Evolutionary conservation across 768 basidiomycete species (phyloP).

Genomic region (Exsudoporus frostii): DNA sequence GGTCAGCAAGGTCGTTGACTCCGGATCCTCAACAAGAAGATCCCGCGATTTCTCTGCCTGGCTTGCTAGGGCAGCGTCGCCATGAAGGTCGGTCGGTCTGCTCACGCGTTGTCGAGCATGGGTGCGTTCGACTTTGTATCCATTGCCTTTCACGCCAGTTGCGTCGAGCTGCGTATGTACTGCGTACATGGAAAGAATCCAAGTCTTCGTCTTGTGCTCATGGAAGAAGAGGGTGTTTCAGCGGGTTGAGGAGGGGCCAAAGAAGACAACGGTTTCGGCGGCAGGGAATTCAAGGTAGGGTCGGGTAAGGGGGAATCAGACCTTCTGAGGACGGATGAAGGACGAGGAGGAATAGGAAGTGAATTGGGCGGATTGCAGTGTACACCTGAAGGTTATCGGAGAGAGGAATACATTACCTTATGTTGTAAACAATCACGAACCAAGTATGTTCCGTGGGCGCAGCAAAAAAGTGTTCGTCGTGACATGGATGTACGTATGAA

Average conservation of each 20-base stretch:
- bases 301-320: conserved; percentile 27
- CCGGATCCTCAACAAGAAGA: conserved; percentile 73
- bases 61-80: conserved; percentile 53
- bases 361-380: conserved; percentile 13
- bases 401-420: conserved; percentile 26
- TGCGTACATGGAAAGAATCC: conserved; percentile 80
- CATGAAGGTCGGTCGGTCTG: conserved; percentile 56
- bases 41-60: conserved; percentile 62
- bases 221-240: conserved; percentile 35
- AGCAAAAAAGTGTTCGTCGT: conserved; percentile 15
- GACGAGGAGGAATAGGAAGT: conserved; percentile 27
- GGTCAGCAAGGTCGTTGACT: conserved; percentile 60
- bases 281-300: conserved; percentile 15
- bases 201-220: conserved; percentile 54
- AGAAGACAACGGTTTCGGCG: conserved; percentile 20
- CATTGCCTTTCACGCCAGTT: conserved; percentile 91
- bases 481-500: conserved; percentile 21
- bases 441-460: conserved; percentile 11
- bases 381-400: conserved; percentile 11
- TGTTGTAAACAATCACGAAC: conserved; percentile 22
- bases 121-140: conserved; percentile 91
- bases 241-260: conserved; percentile 29
- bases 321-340: conserved; percentile 21
- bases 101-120: conserved; percentile 62
- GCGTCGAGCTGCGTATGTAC: conserved; percentile 86